A percentile compares a stretch with the other conserved stretches of the same genome.
These are phyloP conservation scores for Colletotrichum simmondsii DNA, from an alignment of 2,329 filamentous ascomycete species.

Conservation along the genomic window DNA sequence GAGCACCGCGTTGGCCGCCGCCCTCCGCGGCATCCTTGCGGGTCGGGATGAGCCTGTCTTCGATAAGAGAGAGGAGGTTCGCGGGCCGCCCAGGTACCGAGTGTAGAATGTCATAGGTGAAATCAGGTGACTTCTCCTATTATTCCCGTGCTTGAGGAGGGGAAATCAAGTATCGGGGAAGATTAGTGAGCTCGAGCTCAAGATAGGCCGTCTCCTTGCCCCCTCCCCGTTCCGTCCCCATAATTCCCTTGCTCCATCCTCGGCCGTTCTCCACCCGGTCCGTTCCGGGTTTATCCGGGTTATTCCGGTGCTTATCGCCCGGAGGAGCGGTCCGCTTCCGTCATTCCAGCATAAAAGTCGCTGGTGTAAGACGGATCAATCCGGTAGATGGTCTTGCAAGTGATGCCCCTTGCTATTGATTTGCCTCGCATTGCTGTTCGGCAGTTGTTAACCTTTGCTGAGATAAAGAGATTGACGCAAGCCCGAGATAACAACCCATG, in stretches of 20 bases:
- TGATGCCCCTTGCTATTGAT: too few relatives aligned
- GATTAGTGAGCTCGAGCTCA: neutral
- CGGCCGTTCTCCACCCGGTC: neutral
- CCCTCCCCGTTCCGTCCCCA: neutral
- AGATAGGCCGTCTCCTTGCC: neutral
- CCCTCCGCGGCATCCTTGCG: neutral
- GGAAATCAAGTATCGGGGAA: too few relatives aligned
- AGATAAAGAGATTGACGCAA: too few relatives aligned
- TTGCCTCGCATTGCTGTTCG: too few relatives aligned
- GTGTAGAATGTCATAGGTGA: neutral
- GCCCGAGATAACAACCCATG: too few relatives aligned
- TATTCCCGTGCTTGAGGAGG: neutral
- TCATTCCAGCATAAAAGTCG: neutral
- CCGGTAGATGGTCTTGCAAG: too few relatives aligned
- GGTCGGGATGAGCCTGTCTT: neutral
- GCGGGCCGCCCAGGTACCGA: neutral
- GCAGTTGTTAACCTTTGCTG: too few relatives aligned
- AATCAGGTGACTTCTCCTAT: neutral
- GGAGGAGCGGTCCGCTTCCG: neutral
- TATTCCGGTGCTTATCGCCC: too few relatives aligned
- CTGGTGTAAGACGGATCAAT: too few relatives aligned
- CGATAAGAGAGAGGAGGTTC: neutral
- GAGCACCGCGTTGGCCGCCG: neutral
- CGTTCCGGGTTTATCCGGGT: neutral
- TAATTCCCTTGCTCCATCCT: neutral